These are phyloP conservation scores for Mucor saturninus DNA, from an alignment of 371 early-diverging fungal genomes.

Conservation along the genomic window DNA sequence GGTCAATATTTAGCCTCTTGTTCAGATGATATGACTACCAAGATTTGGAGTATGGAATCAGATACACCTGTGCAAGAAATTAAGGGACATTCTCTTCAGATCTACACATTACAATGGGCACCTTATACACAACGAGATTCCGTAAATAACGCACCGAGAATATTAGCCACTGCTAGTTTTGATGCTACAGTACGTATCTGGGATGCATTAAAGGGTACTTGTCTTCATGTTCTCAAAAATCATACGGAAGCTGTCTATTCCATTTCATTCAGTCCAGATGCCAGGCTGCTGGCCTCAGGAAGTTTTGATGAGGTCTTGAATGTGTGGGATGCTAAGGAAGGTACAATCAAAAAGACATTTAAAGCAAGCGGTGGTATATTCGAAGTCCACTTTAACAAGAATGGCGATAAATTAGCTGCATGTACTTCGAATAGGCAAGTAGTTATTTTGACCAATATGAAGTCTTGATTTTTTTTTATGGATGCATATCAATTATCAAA, in stretches of 20 bases:
- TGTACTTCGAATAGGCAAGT: slow-evolving; percentile 61
- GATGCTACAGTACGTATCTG: slow-evolving; percentile 91
- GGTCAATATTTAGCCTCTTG: slow-evolving; percentile 87
- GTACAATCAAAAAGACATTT: slow-evolving; percentile 68
- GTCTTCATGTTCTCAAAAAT: slow-evolving; percentile 73
- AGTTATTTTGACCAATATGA: slow-evolving; percentile 25
- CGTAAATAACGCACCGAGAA: slow-evolving; percentile 36
- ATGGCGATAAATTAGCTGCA: slow-evolving; percentile 58
- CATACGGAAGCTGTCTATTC: slow-evolving; percentile 87
- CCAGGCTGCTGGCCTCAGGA: slow-evolving; percentile 82
- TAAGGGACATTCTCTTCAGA: slow-evolving; percentile 75
- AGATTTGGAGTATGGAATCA: slow-evolving; percentile 54
- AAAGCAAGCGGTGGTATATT: slow-evolving; percentile 77
- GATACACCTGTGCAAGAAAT: slow-evolving; percentile 63
- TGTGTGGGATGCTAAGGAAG: slow-evolving; percentile 83
- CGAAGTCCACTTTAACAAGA: slow-evolving; percentile 76
- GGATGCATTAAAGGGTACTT: slow-evolving; percentile 78
- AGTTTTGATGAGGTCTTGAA: slow-evolving; percentile 83
- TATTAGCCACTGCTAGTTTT: slow-evolving; percentile 85
- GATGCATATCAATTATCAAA: no score
- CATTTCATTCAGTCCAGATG: slow-evolving; percentile 87
- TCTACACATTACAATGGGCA: slow-evolving; percentile 81
- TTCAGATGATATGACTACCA: slow-evolving; percentile 91
- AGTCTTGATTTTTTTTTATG: background rate
- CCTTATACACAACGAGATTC: slow-evolving; percentile 18